Evolutionary conservation across 2,329 filamentous ascomycete genomes (phyloP).

Genomic region (Neopestalotiopsis rosae): DNA sequence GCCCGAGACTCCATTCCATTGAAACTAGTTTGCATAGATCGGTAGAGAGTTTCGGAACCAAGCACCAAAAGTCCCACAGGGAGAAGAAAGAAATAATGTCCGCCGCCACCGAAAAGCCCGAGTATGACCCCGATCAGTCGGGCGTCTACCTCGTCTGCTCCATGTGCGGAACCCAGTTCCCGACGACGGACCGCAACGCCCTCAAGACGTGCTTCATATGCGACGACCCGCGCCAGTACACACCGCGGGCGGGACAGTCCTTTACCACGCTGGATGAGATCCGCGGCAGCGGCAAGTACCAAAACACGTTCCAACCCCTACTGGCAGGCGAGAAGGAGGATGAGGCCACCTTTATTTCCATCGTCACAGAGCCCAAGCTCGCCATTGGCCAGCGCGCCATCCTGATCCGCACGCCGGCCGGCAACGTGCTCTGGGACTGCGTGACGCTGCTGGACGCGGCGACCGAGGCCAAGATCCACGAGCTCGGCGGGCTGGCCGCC

Average conservation of each 20-base stretch:
- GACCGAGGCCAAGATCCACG: constrained; percentile 63
- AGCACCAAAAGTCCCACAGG: no score
- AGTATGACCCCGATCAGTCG: constrained; percentile 29
- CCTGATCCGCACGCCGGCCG: constrained; percentile 66
- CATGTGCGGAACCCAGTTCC: constrained; percentile 75
- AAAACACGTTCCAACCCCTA: constrained; percentile 59
- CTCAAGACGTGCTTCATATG: constrained; percentile 71
- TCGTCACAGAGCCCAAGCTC: constrained; percentile 61
- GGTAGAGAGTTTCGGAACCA: no score
- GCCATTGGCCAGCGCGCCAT: constrained; percentile 79
- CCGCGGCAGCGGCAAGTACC: constrained; percentile 42
- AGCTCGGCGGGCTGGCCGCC: constrained; percentile 68
- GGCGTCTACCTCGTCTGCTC: constrained; percentile 61
- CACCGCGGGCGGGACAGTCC: constrained; percentile 66
- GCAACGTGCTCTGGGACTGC: constrained; percentile 83
- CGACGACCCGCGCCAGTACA: constrained; percentile 75
- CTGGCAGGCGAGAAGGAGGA: constrained; percentile 11
- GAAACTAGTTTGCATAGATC: no score
- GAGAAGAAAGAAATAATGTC: not conserved
- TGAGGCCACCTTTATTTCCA: constrained; percentile 46
- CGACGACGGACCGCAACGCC: constrained; percentile 51
- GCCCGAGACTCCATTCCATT: not conserved
- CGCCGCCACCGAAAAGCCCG: not conserved
- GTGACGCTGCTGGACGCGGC: constrained; percentile 71
- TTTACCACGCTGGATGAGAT: constrained; percentile 66